Evolutionary conservation across 2,329 filamentous ascomycete species (phyloP).

Genomic region (Cryphonectria parasitica): DNA sequence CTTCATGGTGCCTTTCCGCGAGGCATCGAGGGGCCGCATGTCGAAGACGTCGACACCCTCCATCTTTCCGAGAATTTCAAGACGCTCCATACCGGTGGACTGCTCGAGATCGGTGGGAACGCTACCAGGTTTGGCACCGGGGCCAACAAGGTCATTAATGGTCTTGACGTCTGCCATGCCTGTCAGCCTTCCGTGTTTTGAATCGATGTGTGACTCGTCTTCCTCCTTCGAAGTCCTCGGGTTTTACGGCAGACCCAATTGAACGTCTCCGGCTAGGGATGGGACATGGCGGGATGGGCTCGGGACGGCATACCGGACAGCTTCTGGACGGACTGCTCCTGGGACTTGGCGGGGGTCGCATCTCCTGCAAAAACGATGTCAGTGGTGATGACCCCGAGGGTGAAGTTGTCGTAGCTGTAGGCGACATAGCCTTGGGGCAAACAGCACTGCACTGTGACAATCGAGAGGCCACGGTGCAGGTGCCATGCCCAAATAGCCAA

Average conservation of each 20-base stretch:
- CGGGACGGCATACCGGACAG: conserved; percentile 25
- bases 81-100: conserved; percentile 94
- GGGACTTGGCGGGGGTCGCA: conserved; percentile 27
- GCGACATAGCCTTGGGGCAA: neutral
- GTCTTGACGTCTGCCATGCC: conserved; percentile 74
- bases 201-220: neutral
- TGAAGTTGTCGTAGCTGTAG: neutral
- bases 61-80: conserved; percentile 99
- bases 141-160: conserved; percentile 80
- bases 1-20: conserved; percentile 83
- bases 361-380: conserved; percentile 23
- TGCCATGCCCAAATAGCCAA: conserved; percentile 30
- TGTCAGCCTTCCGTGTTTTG: conserved; percentile 12
- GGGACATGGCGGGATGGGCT: neutral
- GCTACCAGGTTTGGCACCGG: conserved; percentile 80
- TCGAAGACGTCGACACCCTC: conserved; percentile 98
- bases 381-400: neutral
- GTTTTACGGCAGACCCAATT: conserved; percentile 3
- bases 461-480: conserved; percentile 24
- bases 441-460: no score
- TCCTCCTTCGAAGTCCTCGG: neutral
- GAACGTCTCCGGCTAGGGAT: neutral
- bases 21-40: conserved; percentile 94
- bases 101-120: conserved; percentile 95
- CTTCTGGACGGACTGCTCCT: conserved; percentile 17